Evolutionary conservation across 768 basidiomycete species (phyloP).

Genomic region (Flagelloscypha sp.): DNA sequence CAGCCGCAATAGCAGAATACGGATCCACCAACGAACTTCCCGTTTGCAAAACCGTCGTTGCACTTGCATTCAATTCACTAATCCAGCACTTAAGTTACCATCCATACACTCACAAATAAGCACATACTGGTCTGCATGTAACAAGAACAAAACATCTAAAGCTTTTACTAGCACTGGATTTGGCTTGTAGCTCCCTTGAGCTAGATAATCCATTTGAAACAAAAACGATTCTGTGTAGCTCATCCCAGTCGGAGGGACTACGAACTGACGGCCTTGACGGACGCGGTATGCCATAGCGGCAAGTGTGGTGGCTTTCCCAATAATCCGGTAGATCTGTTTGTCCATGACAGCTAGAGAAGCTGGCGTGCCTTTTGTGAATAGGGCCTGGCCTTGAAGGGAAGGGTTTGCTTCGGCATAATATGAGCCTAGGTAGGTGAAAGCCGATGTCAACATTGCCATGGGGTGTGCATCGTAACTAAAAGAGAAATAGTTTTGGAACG

Average conservation of each 20-base stretch:
- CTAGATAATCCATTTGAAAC: slow-evolving; percentile 84
- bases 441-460: slow-evolving; percentile 83
- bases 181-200: slow-evolving; percentile 64
- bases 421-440: slow-evolving; percentile 81
- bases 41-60: slow-evolving; percentile 82
- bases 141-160: slow-evolving; percentile 77
- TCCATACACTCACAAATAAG: no score
- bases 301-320: slow-evolving; percentile 83
- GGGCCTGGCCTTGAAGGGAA: slow-evolving; percentile 74
- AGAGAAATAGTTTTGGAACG: background rate
- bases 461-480: slow-evolving; percentile 83
- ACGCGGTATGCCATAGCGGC: slow-evolving; percentile 94
- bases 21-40: slow-evolving; percentile 88
- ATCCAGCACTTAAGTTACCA: no score
- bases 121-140: slow-evolving; percentile 92
- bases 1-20: slow-evolving; percentile 73
- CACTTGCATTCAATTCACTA: slow-evolving; percentile 81
- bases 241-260: slow-evolving; percentile 72
- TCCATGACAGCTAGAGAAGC: slow-evolving; percentile 75
- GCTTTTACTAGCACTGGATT: slow-evolving; percentile 84
- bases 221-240: slow-evolving; percentile 88
- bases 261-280: slow-evolving; percentile 84
- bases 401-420: slow-evolving; percentile 88
- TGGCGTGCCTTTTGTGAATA: slow-evolving; percentile 62
- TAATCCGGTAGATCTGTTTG: slow-evolving; percentile 83